Conservation (phyloP, 768 basidiomycete genomes). For the Trametes maxima region DNA sequence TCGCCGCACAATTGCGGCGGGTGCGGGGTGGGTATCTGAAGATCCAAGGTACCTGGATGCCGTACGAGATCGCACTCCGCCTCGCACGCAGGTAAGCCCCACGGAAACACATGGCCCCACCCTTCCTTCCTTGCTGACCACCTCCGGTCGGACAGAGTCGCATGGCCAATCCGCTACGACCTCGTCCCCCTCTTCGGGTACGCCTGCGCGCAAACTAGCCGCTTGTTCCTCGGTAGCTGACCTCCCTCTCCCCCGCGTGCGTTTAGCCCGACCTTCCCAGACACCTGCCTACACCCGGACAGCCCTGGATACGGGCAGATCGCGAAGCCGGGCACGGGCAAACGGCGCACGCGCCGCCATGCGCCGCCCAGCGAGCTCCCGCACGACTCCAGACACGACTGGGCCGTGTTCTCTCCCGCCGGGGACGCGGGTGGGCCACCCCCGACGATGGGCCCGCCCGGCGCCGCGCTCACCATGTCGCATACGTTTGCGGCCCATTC, state of each 20-base stretch:
- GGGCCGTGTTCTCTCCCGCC: slow-evolving; percentile 50
- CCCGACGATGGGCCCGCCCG: slow-evolving; percentile 5
- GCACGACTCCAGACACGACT: slow-evolving; percentile 41
- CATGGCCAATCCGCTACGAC: slow-evolving; percentile 86
- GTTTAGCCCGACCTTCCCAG: slow-evolving; percentile 78
- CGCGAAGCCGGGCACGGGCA: slow-evolving; percentile 54
- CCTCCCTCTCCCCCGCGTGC: slow-evolving; percentile 1
- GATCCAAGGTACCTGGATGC: slow-evolving; percentile 95
- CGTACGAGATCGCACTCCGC: slow-evolving; percentile 85
- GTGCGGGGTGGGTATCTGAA: slow-evolving; percentile 89
- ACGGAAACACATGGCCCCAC: neutral
- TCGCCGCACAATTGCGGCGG: slow-evolving; percentile 78
- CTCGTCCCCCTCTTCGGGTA: slow-evolving; percentile 89
- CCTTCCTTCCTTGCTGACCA: neutral
- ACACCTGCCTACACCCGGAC: slow-evolving; percentile 81
- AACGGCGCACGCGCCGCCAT: slow-evolving; percentile 60
- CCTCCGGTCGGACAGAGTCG: slow-evolving; percentile 56
- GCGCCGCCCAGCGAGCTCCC: slow-evolving; percentile 41
- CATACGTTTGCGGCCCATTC: slow-evolving; percentile 17
- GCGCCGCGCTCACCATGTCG: slow-evolving; percentile 25
- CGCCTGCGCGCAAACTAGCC: slow-evolving; percentile 23
- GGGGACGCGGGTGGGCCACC: slow-evolving; percentile 13
- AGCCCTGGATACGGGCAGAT: slow-evolving; percentile 88
- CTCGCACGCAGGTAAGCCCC: slow-evolving; percentile 72
- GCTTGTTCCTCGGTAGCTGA: slow-evolving; percentile 11